A percentile compares a stretch with the other conserved stretches of the same genome.
Conservation (phyloP, 2,329 filamentous ascomycete species). For the Hymenoscyphus infarciens region DNA sequence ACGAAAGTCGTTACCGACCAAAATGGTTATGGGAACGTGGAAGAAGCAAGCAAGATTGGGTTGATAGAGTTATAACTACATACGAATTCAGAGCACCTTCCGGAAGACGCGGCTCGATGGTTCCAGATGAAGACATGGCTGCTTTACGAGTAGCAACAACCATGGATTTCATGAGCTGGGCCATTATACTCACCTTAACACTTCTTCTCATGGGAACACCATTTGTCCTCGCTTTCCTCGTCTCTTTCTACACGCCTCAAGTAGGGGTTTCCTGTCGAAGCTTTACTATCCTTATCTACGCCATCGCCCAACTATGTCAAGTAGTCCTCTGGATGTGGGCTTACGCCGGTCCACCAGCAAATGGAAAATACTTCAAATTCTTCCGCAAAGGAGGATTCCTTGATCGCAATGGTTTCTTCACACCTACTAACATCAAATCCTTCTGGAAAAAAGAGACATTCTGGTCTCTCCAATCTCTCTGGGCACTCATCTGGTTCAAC, state of each 20-base stretch:
- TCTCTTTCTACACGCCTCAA: slow-evolving; percentile 36
- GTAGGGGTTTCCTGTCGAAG: slow-evolving; percentile 36
- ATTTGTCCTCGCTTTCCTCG: slow-evolving; percentile 35
- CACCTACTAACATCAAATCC: slow-evolving; percentile 10
- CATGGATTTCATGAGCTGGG: slow-evolving; percentile 17
- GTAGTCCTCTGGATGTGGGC: slow-evolving; percentile 25
- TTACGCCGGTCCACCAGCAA: slow-evolving; percentile 13
- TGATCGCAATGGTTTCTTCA: slow-evolving; percentile 15
- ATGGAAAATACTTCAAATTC: slow-evolving; percentile 10
- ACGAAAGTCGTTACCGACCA: slow-evolving; percentile 19
- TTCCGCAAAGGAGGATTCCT: slow-evolving; percentile 18
- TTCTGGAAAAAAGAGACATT: slow-evolving; percentile 6
- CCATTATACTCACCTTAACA: slow-evolving; percentile 19
- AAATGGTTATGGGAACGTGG: slow-evolving; percentile 23
- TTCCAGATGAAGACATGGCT: slow-evolving; percentile 18
- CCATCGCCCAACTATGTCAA: slow-evolving; percentile 33
- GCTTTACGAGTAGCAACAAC: slow-evolving; percentile 16
- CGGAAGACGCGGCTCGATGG: slow-evolving; percentile 4
- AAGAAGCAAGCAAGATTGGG: slow-evolving; percentile 19
- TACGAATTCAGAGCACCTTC: slow-evolving; percentile 14
- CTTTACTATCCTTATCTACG: slow-evolving; percentile 36
- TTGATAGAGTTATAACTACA: slow-evolving; percentile 17
- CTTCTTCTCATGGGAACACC: slow-evolving; percentile 20
- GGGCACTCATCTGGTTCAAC: slow-evolving; percentile 21
- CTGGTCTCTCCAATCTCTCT: slow-evolving; percentile 13